phyloP scores from a whole-genome alignment of 345 rosid species.

The Odontarrhena argentea region DNA sequence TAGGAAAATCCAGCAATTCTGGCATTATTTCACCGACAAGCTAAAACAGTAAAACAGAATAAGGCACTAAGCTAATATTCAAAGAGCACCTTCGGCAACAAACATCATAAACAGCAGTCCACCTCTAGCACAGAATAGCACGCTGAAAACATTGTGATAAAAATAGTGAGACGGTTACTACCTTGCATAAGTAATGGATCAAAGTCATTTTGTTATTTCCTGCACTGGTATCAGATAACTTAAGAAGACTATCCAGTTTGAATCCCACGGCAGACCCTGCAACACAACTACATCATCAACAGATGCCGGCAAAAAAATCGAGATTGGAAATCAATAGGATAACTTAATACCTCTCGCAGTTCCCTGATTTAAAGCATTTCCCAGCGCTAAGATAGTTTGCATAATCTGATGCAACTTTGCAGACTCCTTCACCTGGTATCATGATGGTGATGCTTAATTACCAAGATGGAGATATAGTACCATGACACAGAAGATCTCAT shows the following conservation, averaged over 20 bases:
- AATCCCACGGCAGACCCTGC: constrained; percentile 96
- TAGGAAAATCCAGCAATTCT: constrained; percentile 83
- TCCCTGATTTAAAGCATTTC: constrained; percentile 98
- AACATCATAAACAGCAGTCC: constrained; percentile 12
- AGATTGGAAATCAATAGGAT: constrained; percentile 8
- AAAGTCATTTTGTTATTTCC: constrained; percentile 93
- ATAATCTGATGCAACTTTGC: constrained; percentile 90
- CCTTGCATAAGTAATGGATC: constrained; percentile 98
- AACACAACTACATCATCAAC: constrained; percentile 35
- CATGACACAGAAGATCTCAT: constrained; percentile 5
- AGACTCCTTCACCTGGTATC: constrained; percentile 85
- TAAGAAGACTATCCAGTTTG: constrained; percentile 96
- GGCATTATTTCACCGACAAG: constrained; percentile 94
- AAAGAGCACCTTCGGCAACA: constrained; percentile 13
- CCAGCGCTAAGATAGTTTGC: constrained; percentile 94
- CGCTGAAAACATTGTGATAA: neutral
- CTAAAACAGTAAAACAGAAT: constrained; percentile 44
- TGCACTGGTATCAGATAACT: constrained; percentile 95
- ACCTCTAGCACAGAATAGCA: neutral
- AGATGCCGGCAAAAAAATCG: neutral
- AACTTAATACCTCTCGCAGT: constrained; percentile 77
- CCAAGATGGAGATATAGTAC: constrained; percentile 27
- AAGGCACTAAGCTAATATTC: constrained; percentile 16
- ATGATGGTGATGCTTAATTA: constrained; percentile 25
- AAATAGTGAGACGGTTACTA: constrained; percentile 33